Evolutionary conservation across 495 filamentous ascomycete genomes (phyloP), one percentile per base, ranked within the genome.

Genomic region (Viridothelium virens): DNA sequence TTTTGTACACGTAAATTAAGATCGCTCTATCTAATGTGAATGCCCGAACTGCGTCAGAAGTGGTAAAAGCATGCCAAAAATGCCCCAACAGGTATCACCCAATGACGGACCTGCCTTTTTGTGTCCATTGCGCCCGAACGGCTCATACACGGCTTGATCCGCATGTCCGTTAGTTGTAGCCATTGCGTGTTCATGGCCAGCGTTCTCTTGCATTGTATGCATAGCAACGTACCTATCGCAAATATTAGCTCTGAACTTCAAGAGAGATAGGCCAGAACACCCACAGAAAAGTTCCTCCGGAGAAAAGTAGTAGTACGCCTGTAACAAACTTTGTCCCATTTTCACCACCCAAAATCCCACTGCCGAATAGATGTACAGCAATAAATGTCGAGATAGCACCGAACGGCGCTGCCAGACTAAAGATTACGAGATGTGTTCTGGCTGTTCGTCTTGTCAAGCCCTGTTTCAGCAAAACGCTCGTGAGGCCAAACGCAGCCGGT

Each of bases 191-290:
- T 79, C 69, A 63, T 78, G 65, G 68, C 76, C 66, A 59, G 85
- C 84, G 56, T 88, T 86, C 71, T 96, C 91, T 73, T 93, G 91
- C 91, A 97, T 96, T 2, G 92, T 91, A 73, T 98, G 94, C 93
- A 97, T 96, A 2, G 94, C 95, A 37, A 98, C 94, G 73, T 98
- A 97, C 73, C 92, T 96, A 47, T 1, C 64, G 11, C 31, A 10
- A 47, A 11, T 14, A 63, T 77, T 66, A 75, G 67, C 69, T 47
- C 56, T 66, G 48, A 37, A 61, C 50, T 7, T 64, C 14, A 56
- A 56, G 14, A 36, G 56, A 34, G 14, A 18, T 44, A 9, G 0
- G 3, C 37, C 64, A 56, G 38, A 48, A 65, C 10, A 83, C 90
- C 83, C 77, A 96, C 91, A 98, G 79, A 75, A 98, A 98, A 2